These are phyloP conservation scores for Colletotrichum spinosum DNA, from an alignment of 2,329 filamentous ascomycete genomes.

Conservation along the genomic window DNA sequence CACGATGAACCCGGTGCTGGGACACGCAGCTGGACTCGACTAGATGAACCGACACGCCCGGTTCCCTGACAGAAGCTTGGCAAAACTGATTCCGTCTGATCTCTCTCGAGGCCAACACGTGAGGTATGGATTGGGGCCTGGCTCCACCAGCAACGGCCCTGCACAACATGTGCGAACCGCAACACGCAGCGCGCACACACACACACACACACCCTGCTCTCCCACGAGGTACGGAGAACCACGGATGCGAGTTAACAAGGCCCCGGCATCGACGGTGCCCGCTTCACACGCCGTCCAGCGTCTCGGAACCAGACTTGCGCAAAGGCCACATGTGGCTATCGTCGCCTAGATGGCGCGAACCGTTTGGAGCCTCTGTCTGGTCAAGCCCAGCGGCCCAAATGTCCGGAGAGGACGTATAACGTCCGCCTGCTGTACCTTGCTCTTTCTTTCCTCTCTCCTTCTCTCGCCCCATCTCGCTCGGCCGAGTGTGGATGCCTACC, in stretches of 20 bases:
- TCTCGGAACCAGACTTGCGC: neutral
- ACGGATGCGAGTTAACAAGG: constrained; percentile 27
- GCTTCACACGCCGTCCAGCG: constrained; percentile 22
- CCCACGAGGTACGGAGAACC: neutral
- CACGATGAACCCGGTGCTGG: constrained; percentile 11
- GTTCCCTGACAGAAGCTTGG: constrained; percentile 30
- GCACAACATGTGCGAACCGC: constrained; percentile 4
- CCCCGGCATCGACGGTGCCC: constrained; percentile 19
- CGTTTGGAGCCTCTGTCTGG: neutral
- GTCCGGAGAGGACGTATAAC: constrained; percentile 14
- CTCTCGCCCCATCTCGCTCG: constrained; percentile 6
- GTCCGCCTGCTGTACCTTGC: neutral
- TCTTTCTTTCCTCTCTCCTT: no score
- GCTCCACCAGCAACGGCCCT: constrained; percentile 17
- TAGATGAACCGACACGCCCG: constrained; percentile 22
- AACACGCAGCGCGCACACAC: neutral
- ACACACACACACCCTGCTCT: no score
- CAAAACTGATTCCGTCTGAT: constrained; percentile 29
- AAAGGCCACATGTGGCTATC: constrained; percentile 15
- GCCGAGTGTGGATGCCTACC: constrained; percentile 15
- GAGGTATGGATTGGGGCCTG: constrained; percentile 12
- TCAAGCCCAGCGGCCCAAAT: neutral
- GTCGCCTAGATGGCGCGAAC: constrained; percentile 20
- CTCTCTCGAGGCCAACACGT: neutral
- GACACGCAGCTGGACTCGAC: constrained; percentile 11